A percentile compares a stretch with the other conserved stretches of the same genome.
Evolutionary conservation across 2,329 filamentous ascomycete genomes (phyloP).

Genomic region (Aspergillus pseudoviridinutans): DNA sequence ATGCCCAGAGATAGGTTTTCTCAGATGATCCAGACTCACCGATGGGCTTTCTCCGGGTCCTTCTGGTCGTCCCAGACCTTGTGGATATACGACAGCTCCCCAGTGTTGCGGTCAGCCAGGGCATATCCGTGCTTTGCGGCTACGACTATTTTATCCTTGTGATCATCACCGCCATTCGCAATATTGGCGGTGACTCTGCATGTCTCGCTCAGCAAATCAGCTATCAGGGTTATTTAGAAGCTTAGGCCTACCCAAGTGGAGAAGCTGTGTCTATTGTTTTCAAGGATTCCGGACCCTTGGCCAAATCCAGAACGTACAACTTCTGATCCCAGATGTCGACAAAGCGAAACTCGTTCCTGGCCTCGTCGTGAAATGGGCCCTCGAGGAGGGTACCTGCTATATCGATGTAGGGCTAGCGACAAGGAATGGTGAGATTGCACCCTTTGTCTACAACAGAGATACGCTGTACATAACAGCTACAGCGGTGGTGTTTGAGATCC

Average conservation of each 20-base stretch:
- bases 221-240: constrained; percentile 24
- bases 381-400: constrained; percentile 38
- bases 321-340: constrained; percentile 73
- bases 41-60: constrained; percentile 43
- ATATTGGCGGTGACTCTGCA: constrained; percentile 73
- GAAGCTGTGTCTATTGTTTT: constrained; percentile 54
- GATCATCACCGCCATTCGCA: constrained; percentile 48
- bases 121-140: constrained; percentile 80
- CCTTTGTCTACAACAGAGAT: not conserved
- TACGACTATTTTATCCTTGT: constrained; percentile 65
- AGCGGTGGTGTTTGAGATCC: not conserved
- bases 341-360: constrained; percentile 40
- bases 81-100: constrained; percentile 53
- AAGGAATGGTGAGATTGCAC: constrained; percentile 7
- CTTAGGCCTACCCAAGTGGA: constrained; percentile 47
- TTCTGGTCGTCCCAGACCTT: constrained; percentile 53
- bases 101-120: constrained; percentile 63
- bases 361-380: constrained; percentile 38
- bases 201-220: constrained; percentile 37
- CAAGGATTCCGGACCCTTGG: constrained; percentile 57
- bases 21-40: constrained; percentile 29
- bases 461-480: not conserved
- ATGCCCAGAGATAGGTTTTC: not conserved
- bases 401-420: constrained; percentile 36
- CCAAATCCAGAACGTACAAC: constrained; percentile 67